A percentile compares a stretch with the other conserved stretches of the same genome.
Conservation (phyloP, 345 rosid species). For the Corymbia maculata region DNA sequence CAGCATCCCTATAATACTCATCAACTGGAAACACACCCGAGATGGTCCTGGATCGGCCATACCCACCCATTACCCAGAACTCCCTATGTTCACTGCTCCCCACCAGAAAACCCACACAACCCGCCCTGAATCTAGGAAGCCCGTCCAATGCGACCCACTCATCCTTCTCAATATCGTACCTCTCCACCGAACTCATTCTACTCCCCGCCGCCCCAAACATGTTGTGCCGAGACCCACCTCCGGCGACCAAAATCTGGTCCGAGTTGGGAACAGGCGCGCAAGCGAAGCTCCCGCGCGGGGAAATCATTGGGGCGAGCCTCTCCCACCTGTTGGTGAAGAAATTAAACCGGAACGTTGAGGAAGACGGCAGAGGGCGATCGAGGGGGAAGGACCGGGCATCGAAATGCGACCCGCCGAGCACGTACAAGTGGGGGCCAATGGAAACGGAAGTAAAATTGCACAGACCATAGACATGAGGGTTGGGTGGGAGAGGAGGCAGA, state of each 20-base stretch:
- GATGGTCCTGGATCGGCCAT: slow-evolving; percentile 68
- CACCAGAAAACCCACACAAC: slow-evolving; percentile 65
- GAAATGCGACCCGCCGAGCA: slow-evolving; percentile 83
- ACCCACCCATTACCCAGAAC: slow-evolving; percentile 99
- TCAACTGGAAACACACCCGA: slow-evolving; percentile 79
- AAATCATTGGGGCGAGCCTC: slow-evolving; percentile 58
- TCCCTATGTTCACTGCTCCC: slow-evolving; percentile 39
- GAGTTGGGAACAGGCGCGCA: slow-evolving; percentile 39
- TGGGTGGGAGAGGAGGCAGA: slow-evolving; percentile 75
- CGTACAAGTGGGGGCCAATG: slow-evolving; percentile 53
- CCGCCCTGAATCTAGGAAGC: slow-evolving; percentile 78
- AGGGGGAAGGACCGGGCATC: slow-evolving; percentile 83
- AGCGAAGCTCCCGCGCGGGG: slow-evolving; percentile 90
- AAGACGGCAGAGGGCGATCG: slow-evolving; percentile 67
- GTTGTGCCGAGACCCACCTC: slow-evolving; percentile 79
- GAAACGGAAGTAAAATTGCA: slow-evolving; percentile 76
- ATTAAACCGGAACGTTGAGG: slow-evolving; percentile 55
- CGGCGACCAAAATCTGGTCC: slow-evolving; percentile 68
- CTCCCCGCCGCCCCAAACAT: slow-evolving; percentile 84
- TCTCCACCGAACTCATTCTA: slow-evolving; percentile 73
- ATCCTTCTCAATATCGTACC: slow-evolving; percentile 54
- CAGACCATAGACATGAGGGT: slow-evolving; percentile 75
- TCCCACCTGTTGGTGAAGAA: slow-evolving; percentile 57
- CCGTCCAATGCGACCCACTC: slow-evolving; percentile 64
- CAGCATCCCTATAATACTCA: slow-evolving; percentile 69